Percentiles rank a stretch among this genome's conserved stretches.
phyloP scores from a whole-genome alignment of 225 moss, liverwort and hornwort species.

The Climacium dendroides region DNA sequence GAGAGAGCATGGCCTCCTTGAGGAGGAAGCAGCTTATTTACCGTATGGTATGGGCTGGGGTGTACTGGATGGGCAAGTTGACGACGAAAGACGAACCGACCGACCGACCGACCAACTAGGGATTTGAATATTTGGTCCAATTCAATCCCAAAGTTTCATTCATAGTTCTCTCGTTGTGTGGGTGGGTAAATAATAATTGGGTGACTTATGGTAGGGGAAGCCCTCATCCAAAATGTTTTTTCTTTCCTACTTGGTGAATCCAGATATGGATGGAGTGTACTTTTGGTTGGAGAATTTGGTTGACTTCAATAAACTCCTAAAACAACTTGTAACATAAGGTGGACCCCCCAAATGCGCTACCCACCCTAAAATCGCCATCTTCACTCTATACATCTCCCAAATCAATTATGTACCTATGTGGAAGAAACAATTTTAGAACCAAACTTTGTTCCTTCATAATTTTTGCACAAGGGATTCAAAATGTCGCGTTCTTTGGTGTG shows the following conservation, averaged over 20 bases:
- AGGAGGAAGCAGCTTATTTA: neutral
- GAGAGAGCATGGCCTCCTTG: neutral
- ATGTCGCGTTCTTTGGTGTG: too few species aligned
- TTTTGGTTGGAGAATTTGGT: neutral
- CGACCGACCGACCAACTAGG: neutral
- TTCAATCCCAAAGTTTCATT: neutral
- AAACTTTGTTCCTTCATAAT: too few species aligned
- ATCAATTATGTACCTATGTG: too few species aligned
- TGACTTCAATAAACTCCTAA: neutral
- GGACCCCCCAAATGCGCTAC: too few species aligned
- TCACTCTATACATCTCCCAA: too few species aligned
- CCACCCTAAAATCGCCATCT: too few species aligned
- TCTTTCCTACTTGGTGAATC: neutral
- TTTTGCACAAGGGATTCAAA: too few species aligned
- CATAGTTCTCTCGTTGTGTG: neutral
- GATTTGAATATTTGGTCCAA: neutral
- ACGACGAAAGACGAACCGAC: neutral
- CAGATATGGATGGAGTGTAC: rapidly evolving
- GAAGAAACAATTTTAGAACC: too few species aligned
- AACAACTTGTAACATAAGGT: too few species aligned
- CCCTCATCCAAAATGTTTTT: neutral
- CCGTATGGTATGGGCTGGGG: neutral
- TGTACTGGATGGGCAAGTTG: neutral
- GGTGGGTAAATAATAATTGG: neutral
- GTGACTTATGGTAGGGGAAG: neutral